Base-by-base conservation (phyloP, 2,329 filamentous ascomycete genomes). In the Huntiella moniliformis region DNA sequence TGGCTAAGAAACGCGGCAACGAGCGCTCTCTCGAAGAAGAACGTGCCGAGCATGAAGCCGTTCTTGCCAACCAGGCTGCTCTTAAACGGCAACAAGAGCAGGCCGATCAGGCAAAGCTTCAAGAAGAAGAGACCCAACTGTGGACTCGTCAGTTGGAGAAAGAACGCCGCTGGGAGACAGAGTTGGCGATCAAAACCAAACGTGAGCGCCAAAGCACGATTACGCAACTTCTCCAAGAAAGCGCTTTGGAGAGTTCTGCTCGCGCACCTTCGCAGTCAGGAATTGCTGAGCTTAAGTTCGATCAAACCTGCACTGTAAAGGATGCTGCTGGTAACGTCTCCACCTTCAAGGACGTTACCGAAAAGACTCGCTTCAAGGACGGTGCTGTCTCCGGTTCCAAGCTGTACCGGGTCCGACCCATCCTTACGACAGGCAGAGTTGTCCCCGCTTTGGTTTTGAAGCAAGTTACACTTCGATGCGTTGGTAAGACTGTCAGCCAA, bases 21-120 rank as follows among this genome's bases (percentile, higher is more conserved):
- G 73, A 85, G 51, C 65, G 94, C 12, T 94, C 85, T 31, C 67
- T 96, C 5, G 85, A 93, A 56, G 85, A 92, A 55, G 87, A 96
- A 60, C 75, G 87, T 35, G 85, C 82, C 22, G 77, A 77, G 11
- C 84, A 93, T 51, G 83, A 92, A 61, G 80, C 80, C 16, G 74
- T 73, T 17, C 67, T 82, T 22, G 74, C 74, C 39, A 68, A 70
- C 55, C 62, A 74, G 44, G 80, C 71, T 53, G 64, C 65, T 60
- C 71, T 68, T 56, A 67, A 74, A 50, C 67, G 65, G 50, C 64
- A 68, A 51, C 66, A 66, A 41, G 66, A 73, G 43, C 67, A 70
- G 36, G 63, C 65, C 38, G 71, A 68, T 53, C 71, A 65, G 50
- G 56, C 67, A 34, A 65, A 75, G 50, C 75, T 77, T 52, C 68